These are phyloP conservation scores for Fraxinus baroniana DNA, from an alignment of 305 asterid species.

Conservation along the genomic window DNA sequence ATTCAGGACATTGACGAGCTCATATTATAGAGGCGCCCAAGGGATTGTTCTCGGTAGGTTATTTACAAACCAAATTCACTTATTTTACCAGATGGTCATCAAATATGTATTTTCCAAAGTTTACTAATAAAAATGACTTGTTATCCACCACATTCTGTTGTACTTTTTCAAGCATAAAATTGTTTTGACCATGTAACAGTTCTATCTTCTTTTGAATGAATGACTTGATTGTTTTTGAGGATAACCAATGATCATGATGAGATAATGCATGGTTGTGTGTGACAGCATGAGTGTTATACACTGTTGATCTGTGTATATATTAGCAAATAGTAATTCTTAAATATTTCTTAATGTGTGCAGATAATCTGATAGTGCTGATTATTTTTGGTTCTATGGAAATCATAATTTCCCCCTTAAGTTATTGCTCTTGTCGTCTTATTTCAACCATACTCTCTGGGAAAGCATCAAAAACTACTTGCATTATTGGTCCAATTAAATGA, in stretches of 20 bases:
- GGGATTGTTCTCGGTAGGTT: slow-evolving; percentile 65
- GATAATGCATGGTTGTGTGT: not conserved
- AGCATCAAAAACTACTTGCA: not conserved
- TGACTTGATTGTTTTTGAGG: not conserved
- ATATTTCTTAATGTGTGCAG: not conserved
- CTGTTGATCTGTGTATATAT: not conserved
- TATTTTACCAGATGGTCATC: slow-evolving; percentile 3
- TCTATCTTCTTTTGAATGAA: not conserved
- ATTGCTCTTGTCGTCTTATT: not conserved
- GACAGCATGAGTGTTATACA: not conserved
- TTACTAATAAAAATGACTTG: slow-evolving; percentile 2
- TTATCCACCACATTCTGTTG: not conserved
- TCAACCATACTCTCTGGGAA: not conserved
- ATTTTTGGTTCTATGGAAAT: not conserved
- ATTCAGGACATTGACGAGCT: slow-evolving; percentile 59
- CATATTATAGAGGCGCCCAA: slow-evolving; percentile 22
- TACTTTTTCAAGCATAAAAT: not conserved
- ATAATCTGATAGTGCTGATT: not conserved
- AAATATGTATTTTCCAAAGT: not conserved
- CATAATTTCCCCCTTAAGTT: not conserved
- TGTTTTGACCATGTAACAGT: not conserved
- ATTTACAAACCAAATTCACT: slow-evolving; percentile 13
- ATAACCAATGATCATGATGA: not conserved
- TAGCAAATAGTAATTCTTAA: not conserved
- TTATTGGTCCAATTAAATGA: not conserved